Evolutionary conservation across 2,329 filamentous ascomycete species (phyloP).

Genomic region (Pseudogymnoascus sp.): DNA sequence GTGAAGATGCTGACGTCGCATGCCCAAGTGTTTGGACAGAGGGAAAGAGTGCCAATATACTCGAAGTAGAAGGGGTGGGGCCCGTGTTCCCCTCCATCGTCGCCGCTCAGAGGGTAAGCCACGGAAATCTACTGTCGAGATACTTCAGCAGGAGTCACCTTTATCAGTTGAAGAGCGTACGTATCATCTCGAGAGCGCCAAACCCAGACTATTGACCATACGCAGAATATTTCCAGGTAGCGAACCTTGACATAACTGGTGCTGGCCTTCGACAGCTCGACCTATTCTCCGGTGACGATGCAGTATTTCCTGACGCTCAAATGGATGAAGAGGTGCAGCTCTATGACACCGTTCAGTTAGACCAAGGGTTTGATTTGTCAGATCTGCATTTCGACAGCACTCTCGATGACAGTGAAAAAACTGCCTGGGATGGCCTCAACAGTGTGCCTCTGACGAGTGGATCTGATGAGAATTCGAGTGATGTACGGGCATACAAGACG

Average conservation of each 20-base stretch:
- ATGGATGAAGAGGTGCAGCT: constrained; percentile 15
- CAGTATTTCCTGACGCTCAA: constrained; percentile 29
- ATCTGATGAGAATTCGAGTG: constrained; percentile 10
- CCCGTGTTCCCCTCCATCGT: constrained; percentile 19
- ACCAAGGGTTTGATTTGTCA: constrained; percentile 12
- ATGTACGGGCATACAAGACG: constrained; percentile 19
- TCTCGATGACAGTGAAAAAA: background rate
- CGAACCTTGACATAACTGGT: constrained; percentile 36
- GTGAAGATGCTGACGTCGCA: constrained; percentile 12
- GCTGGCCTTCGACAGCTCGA: constrained; percentile 40
- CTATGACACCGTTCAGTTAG: background rate
- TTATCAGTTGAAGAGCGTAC: constrained; percentile 16
- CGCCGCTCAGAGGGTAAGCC: background rate
- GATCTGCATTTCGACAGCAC: background rate
- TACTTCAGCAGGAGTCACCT: constrained; percentile 18
- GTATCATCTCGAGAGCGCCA: constrained; percentile 15
- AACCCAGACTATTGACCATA: constrained; percentile 16
- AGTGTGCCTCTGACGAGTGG: constrained; percentile 14
- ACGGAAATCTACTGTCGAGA: constrained; percentile 3
- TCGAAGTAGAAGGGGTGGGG: constrained; percentile 24
- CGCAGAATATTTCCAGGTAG: constrained; percentile 16
- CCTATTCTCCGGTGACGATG: constrained; percentile 38
- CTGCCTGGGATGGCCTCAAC: constrained; percentile 11
- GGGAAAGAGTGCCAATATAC: constrained; percentile 25
- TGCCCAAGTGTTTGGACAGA: constrained; percentile 23